A percentile compares a stretch with the other conserved stretches of the same genome.
Evolutionary conservation across 768 basidiomycete species (phyloP).

Genomic region (Agaricus sinodeliciosus): DNA sequence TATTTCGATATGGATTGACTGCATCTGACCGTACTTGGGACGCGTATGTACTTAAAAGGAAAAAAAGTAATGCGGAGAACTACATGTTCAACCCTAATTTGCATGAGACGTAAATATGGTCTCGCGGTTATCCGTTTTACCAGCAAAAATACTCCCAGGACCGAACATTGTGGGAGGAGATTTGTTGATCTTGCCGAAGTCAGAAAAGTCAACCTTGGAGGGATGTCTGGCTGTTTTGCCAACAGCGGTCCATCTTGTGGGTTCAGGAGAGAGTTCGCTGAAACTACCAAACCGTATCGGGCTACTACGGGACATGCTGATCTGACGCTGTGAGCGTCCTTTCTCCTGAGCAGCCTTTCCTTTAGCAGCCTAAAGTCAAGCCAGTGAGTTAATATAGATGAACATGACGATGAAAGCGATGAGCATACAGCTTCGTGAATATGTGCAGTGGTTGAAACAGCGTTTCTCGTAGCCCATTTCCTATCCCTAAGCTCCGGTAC

Average conservation of each 20-base stretch:
- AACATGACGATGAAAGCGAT: conserved; percentile 3
- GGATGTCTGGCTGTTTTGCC: conserved; percentile 48
- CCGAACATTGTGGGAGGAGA: conserved; percentile 68
- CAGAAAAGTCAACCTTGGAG: conserved; percentile 77
- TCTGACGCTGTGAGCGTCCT: conserved; percentile 50
- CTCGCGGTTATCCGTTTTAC: conserved; percentile 66
- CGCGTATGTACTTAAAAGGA: no score
- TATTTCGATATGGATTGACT: no score
- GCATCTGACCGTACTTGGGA: no score
- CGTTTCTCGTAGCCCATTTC: conserved; percentile 72
- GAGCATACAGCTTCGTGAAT: conserved; percentile 75
- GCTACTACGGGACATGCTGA: conserved; percentile 84
- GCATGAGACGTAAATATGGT: conserved; percentile 58
- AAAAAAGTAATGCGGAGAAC: no score
- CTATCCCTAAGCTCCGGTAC: conserved; percentile 82
- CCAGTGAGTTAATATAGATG: conserved; percentile 5
- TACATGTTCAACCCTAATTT: conserved; percentile 77
- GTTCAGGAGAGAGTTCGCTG: conserved; percentile 45
- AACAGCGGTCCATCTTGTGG: conserved; percentile 90
- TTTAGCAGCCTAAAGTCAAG: conserved; percentile 57
- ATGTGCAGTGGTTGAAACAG: conserved; percentile 76
- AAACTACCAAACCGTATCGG: conserved; percentile 82
- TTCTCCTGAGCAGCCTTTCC: conserved; percentile 66
- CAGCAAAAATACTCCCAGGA: conserved; percentile 77
- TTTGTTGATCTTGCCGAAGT: conserved; percentile 83